These are phyloP conservation scores for Citrus reticulata DNA, from an alignment of 345 rosid genomes.

Conservation along the genomic window DNA sequence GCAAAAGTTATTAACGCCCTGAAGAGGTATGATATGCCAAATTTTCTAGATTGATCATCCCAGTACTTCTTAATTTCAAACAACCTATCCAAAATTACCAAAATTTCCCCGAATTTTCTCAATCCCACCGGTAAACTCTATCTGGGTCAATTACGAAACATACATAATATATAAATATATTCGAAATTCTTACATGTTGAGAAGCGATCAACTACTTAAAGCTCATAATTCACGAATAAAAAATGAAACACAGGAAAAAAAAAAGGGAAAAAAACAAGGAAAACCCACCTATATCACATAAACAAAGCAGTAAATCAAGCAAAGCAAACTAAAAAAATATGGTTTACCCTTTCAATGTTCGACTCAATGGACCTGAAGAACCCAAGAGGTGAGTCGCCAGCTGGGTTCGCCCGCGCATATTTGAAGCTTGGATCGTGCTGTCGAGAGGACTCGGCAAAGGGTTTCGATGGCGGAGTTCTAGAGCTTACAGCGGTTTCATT, in stretches of 20 bases:
- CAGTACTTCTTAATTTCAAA: neutral
- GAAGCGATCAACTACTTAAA: neutral
- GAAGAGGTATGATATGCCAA: neutral
- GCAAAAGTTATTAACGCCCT: neutral
- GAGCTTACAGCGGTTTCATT: slow-evolving; percentile 18
- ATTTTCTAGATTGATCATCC: neutral
- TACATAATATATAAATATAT: neutral
- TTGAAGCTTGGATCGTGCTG: slow-evolving; percentile 35
- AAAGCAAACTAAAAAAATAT: neutral
- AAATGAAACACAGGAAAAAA: neutral
- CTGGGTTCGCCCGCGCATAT: slow-evolving; percentile 27
- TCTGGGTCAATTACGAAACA: neutral
- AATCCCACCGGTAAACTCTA: neutral
- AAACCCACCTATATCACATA: neutral
- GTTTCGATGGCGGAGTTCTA: slow-evolving; percentile 21
- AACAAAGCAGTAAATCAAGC: neutral
- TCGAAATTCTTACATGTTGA: neutral
- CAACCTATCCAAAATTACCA: neutral
- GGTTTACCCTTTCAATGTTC: slow-evolving; percentile 61
- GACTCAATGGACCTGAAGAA: slow-evolving; percentile 66
- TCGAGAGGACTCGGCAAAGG: slow-evolving; percentile 28
- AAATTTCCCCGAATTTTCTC: neutral
- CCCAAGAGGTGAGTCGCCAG: slow-evolving; percentile 29
- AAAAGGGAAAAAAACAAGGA: too few relatives aligned
- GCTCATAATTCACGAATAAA: neutral